Evolutionary conservation across 2,329 filamentous ascomycete species (phyloP).

Genomic region (Cercospora nicotianae): DNA sequence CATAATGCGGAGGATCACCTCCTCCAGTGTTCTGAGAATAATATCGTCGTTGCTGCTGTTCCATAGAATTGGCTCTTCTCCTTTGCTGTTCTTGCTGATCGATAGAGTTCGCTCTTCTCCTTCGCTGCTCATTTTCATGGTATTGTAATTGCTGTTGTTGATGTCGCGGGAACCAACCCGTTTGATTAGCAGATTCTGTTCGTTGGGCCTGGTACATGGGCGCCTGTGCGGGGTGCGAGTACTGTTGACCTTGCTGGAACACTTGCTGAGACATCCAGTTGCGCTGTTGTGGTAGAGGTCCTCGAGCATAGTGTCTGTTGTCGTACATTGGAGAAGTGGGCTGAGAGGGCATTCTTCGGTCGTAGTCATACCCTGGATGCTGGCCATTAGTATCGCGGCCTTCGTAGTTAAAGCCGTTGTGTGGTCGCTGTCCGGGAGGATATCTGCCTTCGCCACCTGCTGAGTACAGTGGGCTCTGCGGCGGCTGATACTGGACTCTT

Average conservation of each 20-base stretch:
- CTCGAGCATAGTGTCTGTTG: not conserved
- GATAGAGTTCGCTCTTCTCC: not conserved
- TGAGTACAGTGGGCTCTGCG: not conserved
- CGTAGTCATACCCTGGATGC: not conserved
- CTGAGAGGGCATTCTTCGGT: not conserved
- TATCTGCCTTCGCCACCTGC: not conserved
- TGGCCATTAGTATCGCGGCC: not conserved
- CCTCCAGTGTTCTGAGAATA: not conserved
- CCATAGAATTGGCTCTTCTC: not conserved
- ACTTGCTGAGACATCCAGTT: conserved; percentile 11
- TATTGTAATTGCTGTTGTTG: conserved; percentile 1
- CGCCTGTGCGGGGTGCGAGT: conserved; percentile 10
- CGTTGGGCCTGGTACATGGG: conserved; percentile 11
- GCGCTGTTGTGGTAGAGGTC: not conserved
- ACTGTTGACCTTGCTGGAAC: conserved; percentile 9
- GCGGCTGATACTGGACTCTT: conserved; percentile 4
- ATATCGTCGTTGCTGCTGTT: conserved; percentile 1
- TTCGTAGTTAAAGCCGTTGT: not conserved
- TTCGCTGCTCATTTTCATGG: not conserved
- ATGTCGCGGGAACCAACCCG: conserved; percentile 1
- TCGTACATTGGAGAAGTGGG: not conserved
- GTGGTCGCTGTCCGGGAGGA: not conserved
- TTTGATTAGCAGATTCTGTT: conserved; percentile 1
- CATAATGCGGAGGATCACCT: not conserved
- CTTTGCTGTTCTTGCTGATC: not conserved